Evolutionary conservation across 2,329 filamentous ascomycete species (phyloP), one percentile per base, ranked within the genome.

Genomic region (Paraphaeosphaeria minitans): DNA sequence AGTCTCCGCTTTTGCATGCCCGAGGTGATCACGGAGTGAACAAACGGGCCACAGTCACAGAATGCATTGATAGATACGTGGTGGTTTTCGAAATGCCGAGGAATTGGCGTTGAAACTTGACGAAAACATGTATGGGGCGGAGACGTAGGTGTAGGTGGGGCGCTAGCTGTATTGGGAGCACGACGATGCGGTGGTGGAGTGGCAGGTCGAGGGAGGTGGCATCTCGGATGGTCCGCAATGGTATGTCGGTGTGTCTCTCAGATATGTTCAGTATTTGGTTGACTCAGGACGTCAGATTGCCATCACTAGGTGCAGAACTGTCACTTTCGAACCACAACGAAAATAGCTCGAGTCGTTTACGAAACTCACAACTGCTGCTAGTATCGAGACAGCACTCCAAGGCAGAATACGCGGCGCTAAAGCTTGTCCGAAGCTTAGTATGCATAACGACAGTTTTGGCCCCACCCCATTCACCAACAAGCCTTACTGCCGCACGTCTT

Each of bases 401-500:
- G 31, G 46, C n/a, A 29, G 29, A 37, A 49, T n/a, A n/a, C n/a
- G 24, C 21, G 24, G 27, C 47, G 13, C 47, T 49, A 49, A 37
- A n/a, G 31, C 47, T 49, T 52, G 49, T 19, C 49, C 42, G 27
- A 56, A 39, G 24, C 47, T 56, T 53, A 12, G 51, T 42, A 21
- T 53, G 21, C 54, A 53, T 29, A 37, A 27, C 21, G n/a, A 12
- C 49, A 22, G 12, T 16, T 37, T 33, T 21, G 47, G 31, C 29
- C 29, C 10, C 31, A 35, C 24, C 33, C 19, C 49, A 46, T 3
- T 46, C 41, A 43, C 51, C 10, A 43, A 19, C 43, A 8, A 56
- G 51, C 56, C 59, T 57, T 51, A 48, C 13, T 56, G 55, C 56
- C 45, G 50, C 56, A 48, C 19, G 53, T 54, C 48, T 58, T 31